Base-by-base conservation (phyloP, 106 monocot genomes). In the Dendrobium chrysotoxum region DNA sequence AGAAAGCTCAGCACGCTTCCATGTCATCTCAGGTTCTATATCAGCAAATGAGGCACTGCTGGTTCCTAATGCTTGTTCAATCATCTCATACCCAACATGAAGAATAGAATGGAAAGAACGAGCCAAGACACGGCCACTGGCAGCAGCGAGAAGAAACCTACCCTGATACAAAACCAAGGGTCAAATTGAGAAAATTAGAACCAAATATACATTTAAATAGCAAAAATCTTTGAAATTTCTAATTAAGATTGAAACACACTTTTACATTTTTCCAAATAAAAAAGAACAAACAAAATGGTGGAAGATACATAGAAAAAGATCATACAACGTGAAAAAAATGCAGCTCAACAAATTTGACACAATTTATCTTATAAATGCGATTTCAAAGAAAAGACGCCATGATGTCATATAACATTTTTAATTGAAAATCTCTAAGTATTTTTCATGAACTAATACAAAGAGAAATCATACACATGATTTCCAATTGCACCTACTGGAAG, bases 71-170 rank as follows among this genome's bases (percentile, higher is more conserved):
- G 89, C 87, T 84, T 95, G 83, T 80, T 92, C 91, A 78, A 95
- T 91, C 85, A 95, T 92, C 64, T 99, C 95, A 86, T 91, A 90
- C 78, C 93, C 99, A 86, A 95, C 89, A 77, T 95, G 93, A 77
- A 99, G 80, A 88, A 99, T 80, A 26, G 99, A 91, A 86, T 91
- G 91, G 75, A 99, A 91, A 57, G 99, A 99, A 61, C 95, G 93
- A 80, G 91, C 93, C 72, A 99, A 85, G 70, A 99, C 80, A 77
- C 91, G 88, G 25, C 99, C 99, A 82, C 95, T 99, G 30, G 93
- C 99, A 80, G 99, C 99, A 83, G 99, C 99, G 77, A 99, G 95
- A 46, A 99, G 87, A 87, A 99, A 99, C 78, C 99, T 91, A 86
- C 95, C 99, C 99, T 99, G 95, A 70, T 72, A 84, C 54, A 74